Base-by-base conservation (phyloP, 345 rosid species). In the Pistacia vera region DNA sequence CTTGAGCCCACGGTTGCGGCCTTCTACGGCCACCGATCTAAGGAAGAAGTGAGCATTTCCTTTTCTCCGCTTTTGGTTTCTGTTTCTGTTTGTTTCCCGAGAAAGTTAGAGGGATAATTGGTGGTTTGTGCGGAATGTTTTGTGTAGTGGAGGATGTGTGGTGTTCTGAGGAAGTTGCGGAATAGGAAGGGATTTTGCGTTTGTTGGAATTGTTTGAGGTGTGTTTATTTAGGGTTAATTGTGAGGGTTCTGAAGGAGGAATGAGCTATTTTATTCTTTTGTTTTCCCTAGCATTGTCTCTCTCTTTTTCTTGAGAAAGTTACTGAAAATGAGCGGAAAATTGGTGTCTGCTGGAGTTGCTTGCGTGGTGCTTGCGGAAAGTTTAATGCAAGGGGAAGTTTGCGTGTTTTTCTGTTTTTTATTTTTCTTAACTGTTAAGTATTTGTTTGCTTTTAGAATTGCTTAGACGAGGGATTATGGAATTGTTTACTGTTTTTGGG, bases 1-100 rank as follows among this genome's bases (percentile, higher is more conserved):
- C 98, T 94, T 75, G 97, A 97, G 75, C 97, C 97, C 48, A 97
- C 99, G 66, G 98, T 97, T 72, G 93, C 97, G 58, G 99, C 99
- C 75, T 97, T 97, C 88, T 97, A 94, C n/a, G 99, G 98, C 83
- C 94, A 97, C 99, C 77, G 98, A 97, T 97, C 99, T 84, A 97
- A 97, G 66, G 97, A 94, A 61, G 99, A 97, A 98, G 99, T 97
- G 35, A 16, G 81, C 46, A 10, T 2, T 44, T 69, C 59, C 33
- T 63, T 52, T 58, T 22, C 14, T 66, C 41, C 17, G 14, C 38
- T 10, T 20, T 17, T 5, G 25, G 5, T 2, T 9, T 28, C 25
- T 28, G 73, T 57, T 35, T 64, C 38, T 51, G 57, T 69, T 70
- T 56, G 75, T 38, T 65, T 74, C 48, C 38, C 51, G 30, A 13